phyloP scores from a whole-genome alignment of 768 basidiomycete genomes.

The Lactifluus pinguis region DNA sequence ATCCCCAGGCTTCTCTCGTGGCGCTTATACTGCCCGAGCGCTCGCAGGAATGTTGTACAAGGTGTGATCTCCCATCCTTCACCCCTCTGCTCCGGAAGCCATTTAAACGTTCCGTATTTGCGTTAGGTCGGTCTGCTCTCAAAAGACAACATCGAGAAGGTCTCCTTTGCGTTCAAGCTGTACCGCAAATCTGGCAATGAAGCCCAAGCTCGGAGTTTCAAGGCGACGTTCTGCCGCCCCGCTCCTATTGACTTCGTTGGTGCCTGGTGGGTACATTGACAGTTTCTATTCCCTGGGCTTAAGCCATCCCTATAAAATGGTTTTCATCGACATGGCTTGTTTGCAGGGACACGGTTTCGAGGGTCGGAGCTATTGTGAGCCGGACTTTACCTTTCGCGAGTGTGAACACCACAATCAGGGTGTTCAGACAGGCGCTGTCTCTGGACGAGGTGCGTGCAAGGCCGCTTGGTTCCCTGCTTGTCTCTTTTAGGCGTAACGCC shows the following conservation, averaged over 20 bases:
- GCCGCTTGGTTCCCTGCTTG: too few relatives aligned
- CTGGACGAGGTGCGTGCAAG: slow-evolving; percentile 55
- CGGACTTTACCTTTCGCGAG: slow-evolving; percentile 57
- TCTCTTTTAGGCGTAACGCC: background rate
- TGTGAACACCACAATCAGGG: slow-evolving; percentile 54
- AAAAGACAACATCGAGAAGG: slow-evolving; percentile 56
- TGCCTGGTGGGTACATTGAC: slow-evolving; percentile 46
- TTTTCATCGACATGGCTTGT: background rate
- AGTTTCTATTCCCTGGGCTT: background rate
- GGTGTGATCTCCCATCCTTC: slow-evolving; percentile 26
- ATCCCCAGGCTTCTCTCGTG: slow-evolving; percentile 64
- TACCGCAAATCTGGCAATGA: slow-evolving; percentile 50
- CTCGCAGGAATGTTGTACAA: slow-evolving; percentile 69
- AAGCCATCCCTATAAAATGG: background rate
- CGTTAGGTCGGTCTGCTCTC: slow-evolving; percentile 46
- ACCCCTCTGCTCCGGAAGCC: background rate
- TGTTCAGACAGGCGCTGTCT: slow-evolving; percentile 69
- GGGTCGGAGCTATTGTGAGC: slow-evolving; percentile 55
- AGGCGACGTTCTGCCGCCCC: slow-evolving; percentile 56
- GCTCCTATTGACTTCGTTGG: slow-evolving; percentile 74
- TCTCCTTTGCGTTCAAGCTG: slow-evolving; percentile 67
- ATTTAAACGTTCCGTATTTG: background rate
- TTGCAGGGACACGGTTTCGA: slow-evolving; percentile 68
- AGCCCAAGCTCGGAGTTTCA: slow-evolving; percentile 54
- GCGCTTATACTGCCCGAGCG: slow-evolving; percentile 58